Evolutionary conservation across 2,329 filamentous ascomycete genomes (phyloP).

Genomic region (Botrytis pseudocinerea): DNA sequence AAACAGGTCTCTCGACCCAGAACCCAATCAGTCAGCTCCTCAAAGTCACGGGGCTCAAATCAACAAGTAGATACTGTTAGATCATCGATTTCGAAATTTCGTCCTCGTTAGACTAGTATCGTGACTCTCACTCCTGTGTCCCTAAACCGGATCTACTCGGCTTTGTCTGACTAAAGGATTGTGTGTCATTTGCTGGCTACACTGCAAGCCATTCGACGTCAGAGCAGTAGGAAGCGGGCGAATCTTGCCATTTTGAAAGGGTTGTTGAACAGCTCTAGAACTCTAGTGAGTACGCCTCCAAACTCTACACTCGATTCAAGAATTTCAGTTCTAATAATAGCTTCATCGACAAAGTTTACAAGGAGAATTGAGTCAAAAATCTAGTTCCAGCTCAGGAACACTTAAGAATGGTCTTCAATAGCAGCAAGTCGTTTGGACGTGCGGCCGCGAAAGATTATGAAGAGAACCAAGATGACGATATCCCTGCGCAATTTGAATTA

Average conservation of each 20-base stretch:
- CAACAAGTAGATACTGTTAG: not conserved
- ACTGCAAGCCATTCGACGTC: not conserved
- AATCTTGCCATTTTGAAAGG: not conserved
- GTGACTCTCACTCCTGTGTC: not conserved
- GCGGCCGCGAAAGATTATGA: not conserved
- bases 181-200: not conserved
- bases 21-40: not conserved
- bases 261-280: not conserved
- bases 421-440: conserved; percentile 1
- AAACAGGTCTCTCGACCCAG: not conserved
- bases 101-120: not conserved
- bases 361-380: not conserved
- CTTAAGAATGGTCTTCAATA: conserved; percentile 6
- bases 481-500: conserved; percentile 42
- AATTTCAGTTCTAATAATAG: not conserved
- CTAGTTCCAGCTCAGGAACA: not conserved
- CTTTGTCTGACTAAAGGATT: not conserved
- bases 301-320: not conserved
- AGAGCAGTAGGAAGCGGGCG: not conserved
- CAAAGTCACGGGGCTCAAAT: not conserved
- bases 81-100: conserved; percentile 5
- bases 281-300: not conserved
- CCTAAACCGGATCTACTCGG: not conserved
- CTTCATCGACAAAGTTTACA: not conserved
- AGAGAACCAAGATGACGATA: conserved; percentile 3